These are phyloP conservation scores for Exophiala sideris DNA, from an alignment of 2,329 filamentous ascomycete species.

Conservation along the genomic window DNA sequence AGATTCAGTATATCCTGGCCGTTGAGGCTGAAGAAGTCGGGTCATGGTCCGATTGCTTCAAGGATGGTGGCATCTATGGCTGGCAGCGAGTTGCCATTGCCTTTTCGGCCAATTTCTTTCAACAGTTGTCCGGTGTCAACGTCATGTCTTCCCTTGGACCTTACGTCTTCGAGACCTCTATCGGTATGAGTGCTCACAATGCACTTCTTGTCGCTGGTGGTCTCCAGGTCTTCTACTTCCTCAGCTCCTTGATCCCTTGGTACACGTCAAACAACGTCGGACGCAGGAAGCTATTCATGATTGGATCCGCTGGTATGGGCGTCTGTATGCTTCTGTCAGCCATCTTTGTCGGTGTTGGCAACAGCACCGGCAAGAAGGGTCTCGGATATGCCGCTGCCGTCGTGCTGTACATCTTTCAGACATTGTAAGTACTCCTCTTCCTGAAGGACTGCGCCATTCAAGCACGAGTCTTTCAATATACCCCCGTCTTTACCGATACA, in stretches of 20 bases:
- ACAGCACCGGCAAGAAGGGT: constrained; percentile 23
- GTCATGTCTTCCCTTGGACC: constrained; percentile 35
- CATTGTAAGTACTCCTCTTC: constrained; percentile 21
- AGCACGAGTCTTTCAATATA: no score
- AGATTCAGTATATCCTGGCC: constrained; percentile 37
- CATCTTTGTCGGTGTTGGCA: constrained; percentile 33
- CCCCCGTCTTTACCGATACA: no score
- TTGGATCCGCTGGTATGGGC: constrained; percentile 10
- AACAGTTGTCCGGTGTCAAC: constrained; percentile 47
- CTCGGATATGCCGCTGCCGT: constrained; percentile 45
- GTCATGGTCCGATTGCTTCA: constrained; percentile 35
- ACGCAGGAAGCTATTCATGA: constrained; percentile 16
- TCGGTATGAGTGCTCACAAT: constrained; percentile 39
- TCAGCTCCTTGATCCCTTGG: constrained; percentile 51
- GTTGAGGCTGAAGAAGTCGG: constrained; percentile 27
- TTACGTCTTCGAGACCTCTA: constrained; percentile 42
- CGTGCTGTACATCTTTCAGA: constrained; percentile 62
- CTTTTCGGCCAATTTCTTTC: constrained; percentile 35
- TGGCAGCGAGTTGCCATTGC: constrained; percentile 51
- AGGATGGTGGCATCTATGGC: constrained; percentile 28
- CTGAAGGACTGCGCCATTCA: no score
- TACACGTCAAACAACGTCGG: constrained; percentile 36
- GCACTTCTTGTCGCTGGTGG: constrained; percentile 50
- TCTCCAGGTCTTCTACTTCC: constrained; percentile 55
- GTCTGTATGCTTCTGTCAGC: constrained; percentile 61